Evolutionary conservation across 495 filamentous ascomycete genomes (phyloP), one percentile per base, ranked within the genome.

Genomic region (Parathielavia appendiculata): DNA sequence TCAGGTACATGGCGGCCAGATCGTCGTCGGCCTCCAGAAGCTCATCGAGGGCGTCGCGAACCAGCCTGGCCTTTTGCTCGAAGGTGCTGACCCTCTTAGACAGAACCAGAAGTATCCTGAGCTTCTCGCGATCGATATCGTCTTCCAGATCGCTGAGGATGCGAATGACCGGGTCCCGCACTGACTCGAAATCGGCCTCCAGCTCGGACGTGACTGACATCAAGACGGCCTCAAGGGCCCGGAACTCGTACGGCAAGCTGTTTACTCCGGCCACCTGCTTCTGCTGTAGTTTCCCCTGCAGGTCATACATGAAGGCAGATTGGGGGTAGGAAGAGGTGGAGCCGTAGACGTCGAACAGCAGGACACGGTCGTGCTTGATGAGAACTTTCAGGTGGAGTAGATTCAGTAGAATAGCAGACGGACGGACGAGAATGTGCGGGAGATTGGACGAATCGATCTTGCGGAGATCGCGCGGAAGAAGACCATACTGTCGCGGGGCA

Each of bases 401-500:
- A 64, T 97, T 97, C 65, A 98, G 88, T 0, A 98, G 79, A 58
- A 98, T 97, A 11, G 93, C 91, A 40, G 87, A 91, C 30, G 91
- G 91, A 49, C 93, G 92, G 56, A 98, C 86, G 53, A 97, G 85
- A 50, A 98, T 97, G 62, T 96, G 90, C 6, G 93, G 93, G n/a
- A 98, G 83, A 60, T 95, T 87, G 51, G 90, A 96, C n/a, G 91
- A 95, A 68, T 97, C 93, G 64, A 97, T 96, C 70, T 98, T 98
- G 64, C 93, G 89, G 9, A 98, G 80, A 77, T 98, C 93, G 48
- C 93, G 92, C 52, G 95, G 92, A 13, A 97, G 84, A 26, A 98
- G 84, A 39, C 93, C 93, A 68, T 97, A 97, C 91, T 97, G 12
- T 34, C 26, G 38, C 39, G n/a, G 32, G 16, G n/a, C 5, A 47